A percentile compares a stretch with the other conserved stretches of the same genome.
Evolutionary conservation across 371 early-diverging fungal genomes (phyloP).

Genomic region (Furculomyces boomerangus): DNA sequence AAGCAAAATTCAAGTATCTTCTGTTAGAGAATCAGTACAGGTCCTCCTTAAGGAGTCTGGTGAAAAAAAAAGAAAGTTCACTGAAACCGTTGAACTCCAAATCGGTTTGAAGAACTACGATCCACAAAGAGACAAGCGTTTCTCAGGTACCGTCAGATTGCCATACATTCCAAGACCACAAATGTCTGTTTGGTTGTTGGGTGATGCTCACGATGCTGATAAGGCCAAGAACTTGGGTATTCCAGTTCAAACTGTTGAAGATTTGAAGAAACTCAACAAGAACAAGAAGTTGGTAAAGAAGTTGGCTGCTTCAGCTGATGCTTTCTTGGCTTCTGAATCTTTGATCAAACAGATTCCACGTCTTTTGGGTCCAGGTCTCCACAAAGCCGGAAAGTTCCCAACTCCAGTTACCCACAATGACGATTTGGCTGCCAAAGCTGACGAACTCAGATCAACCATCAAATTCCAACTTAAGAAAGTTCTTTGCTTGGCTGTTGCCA

Average conservation of each 20-base stretch:
- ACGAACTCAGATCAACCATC: slow-evolving; percentile 93
- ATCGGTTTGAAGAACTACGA: slow-evolving; percentile 99
- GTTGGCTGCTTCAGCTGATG: slow-evolving; percentile 86
- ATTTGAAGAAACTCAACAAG: slow-evolving; percentile 98
- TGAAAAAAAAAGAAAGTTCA: slow-evolving; percentile 85
- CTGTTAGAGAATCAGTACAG: slow-evolving; percentile 67
- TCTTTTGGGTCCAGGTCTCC: slow-evolving; percentile 94
- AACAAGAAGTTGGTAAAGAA: slow-evolving; percentile 99
- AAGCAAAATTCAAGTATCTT: slow-evolving; percentile 73
- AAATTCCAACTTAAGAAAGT: slow-evolving; percentile 99
- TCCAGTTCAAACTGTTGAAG: slow-evolving; percentile 91
- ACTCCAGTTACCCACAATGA: slow-evolving; percentile 91
- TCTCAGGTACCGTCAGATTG: slow-evolving; percentile 89
- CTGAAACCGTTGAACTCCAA: slow-evolving; percentile 95
- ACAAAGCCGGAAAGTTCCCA: slow-evolving; percentile 96
- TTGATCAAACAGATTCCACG: slow-evolving; percentile 98
- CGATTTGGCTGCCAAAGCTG: slow-evolving; percentile 75
- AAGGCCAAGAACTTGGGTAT: slow-evolving; percentile 83
- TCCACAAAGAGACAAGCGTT: slow-evolving; percentile 98
- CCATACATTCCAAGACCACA: slow-evolving; percentile 87
- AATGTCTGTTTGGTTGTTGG: slow-evolving; percentile 88
- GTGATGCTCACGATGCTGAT: slow-evolving; percentile 92
- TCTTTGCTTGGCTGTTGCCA: slow-evolving; percentile 93
- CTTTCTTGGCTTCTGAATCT: slow-evolving; percentile 94
- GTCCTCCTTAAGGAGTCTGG: slow-evolving; percentile 48